Base-by-base conservation (phyloP, 176 grass and related monocot species). In the Thalia dealbata region DNA sequence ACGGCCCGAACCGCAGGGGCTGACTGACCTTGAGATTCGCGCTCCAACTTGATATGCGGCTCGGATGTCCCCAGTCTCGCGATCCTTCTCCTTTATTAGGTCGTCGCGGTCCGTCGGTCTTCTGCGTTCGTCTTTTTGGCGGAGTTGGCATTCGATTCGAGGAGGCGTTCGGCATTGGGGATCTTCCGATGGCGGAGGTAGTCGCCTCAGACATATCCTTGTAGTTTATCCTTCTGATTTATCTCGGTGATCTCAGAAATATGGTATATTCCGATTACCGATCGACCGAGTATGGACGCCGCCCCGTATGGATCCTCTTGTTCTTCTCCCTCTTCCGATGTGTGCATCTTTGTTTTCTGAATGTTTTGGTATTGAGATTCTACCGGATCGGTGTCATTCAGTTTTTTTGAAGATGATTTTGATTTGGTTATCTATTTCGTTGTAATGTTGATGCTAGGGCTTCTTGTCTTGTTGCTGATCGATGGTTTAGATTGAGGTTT, bases 141-240 rank as follows among this genome's bases (percentile, higher is more conserved):
- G 54, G 22, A n/a, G 54, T n/a, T 3, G 54, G n/a, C n/a, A n/a
- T n/a, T n/a, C n/a, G 19, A 16, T n/a, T 23, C 54, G 54, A 0
- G 7, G 54, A n/a, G 54, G 21, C 22, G 54, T 7, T n/a, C 24
- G 2, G 62, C 62, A 8, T 65, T 65, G 27, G 62, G 62, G 62
- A 65, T 65, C 62, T 35, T 65, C 28, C 62, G 28, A 65, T 65
- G 62, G 62, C 54, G 54, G 54, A 65, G 62, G 62, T 65, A 65
- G 19, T 28, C 0, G 30, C 26, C 4, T 30, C 62, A 1, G 7
- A 27, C 15, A 3, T 3, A 27, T 16, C 61, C 16, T 32, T 26
- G 13, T 26, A 14, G 13, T 18, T 5, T 18, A 4, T 14, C 4
- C 6, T 23, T 19, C 26, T 27, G 25, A 6, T 23, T 32, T 65